A percentile compares a stretch with the other conserved stretches of the same genome.
Conservation (phyloP, 805 yeast genomes). For the Metschnikowia lochheadii region DNA sequence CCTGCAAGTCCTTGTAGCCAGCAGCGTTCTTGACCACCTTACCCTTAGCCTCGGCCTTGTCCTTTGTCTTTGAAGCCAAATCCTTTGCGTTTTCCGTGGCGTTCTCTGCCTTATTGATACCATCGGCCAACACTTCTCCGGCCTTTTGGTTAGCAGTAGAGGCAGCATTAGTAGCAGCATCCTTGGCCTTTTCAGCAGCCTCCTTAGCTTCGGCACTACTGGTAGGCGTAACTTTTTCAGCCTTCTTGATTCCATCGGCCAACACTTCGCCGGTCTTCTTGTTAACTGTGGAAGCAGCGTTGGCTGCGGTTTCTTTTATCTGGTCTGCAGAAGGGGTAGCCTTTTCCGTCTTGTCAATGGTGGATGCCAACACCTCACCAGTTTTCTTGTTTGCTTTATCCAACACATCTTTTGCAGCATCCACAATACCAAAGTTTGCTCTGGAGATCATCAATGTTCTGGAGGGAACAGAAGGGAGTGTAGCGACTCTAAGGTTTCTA, state of each 20-base stretch:
- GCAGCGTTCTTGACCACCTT: conserved; percentile 26
- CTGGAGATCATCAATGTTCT: conserved; percentile 11
- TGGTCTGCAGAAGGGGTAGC: conserved; percentile 18
- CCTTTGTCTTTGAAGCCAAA: conserved; percentile 7
- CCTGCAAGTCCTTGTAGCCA: conserved; percentile 40
- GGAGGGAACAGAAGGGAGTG: conserved; percentile 6
- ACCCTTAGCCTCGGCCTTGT: conserved; percentile 15
- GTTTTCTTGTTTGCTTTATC: conserved; percentile 32
- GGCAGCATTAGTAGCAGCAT: conserved; percentile 3
- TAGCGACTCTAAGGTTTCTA: conserved; percentile 10
- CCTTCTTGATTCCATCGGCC: conserved; percentile 31
- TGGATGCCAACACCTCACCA: conserved; percentile 40
- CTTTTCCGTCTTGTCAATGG: conserved; percentile 34
- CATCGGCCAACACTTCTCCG: conserved; percentile 33
- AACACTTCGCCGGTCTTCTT: conserved; percentile 29
- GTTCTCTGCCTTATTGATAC: conserved; percentile 23
- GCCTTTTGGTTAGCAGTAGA: conserved; percentile 18
- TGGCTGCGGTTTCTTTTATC: conserved; percentile 20
- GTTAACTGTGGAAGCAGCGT: conserved; percentile 21
- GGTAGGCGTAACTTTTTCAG: conserved; percentile 15
- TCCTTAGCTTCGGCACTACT: conserved; percentile 10
- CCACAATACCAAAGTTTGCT: conserved; percentile 23
- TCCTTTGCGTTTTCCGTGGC: conserved; percentile 15
- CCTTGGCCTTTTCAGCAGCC: conserved; percentile 3
- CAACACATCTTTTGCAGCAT: conserved; percentile 34